These are phyloP conservation scores for Chaetomidium leptoderma DNA, from an alignment of 495 filamentous ascomycete genomes.

Conservation along the genomic window DNA sequence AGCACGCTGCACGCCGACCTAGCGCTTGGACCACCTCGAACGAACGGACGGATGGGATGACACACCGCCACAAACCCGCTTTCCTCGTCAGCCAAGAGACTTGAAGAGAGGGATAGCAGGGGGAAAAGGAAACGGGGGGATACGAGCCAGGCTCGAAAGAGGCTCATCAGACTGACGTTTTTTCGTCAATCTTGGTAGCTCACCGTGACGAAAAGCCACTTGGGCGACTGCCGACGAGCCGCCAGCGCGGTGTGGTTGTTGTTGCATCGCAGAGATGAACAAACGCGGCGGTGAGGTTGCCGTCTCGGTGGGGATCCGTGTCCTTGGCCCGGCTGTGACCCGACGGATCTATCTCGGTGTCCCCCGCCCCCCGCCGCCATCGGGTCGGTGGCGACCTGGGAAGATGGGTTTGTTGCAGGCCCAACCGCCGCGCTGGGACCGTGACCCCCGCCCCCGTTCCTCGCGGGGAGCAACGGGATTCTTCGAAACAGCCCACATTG, in stretches of 20 bases:
- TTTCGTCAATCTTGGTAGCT: background rate
- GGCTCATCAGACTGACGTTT: background rate
- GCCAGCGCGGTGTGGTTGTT: too few species aligned
- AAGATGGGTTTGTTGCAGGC: background rate
- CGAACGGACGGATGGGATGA: background rate
- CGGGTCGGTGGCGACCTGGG: background rate
- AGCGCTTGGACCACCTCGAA: background rate
- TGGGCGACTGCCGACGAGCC: too few species aligned
- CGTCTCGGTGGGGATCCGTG: too few species aligned
- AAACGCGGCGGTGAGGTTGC: background rate
- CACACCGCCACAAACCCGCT: constrained; percentile 2
- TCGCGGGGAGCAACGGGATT: background rate
- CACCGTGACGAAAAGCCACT: too few species aligned
- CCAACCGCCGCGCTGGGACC: background rate
- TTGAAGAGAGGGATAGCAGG: background rate
- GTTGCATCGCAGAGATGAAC: background rate
- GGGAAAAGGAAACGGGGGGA: background rate
- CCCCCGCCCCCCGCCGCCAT: background rate
- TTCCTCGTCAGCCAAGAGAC: background rate
- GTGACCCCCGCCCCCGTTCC: background rate
- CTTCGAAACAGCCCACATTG: background rate
- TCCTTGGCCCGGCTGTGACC: background rate
- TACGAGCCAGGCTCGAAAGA: background rate
- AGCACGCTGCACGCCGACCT: background rate
- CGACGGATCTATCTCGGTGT: constrained; percentile 6